Evolutionary conservation across 2,329 filamentous ascomycete genomes (phyloP).

Genomic region (Fusarium sp.): DNA sequence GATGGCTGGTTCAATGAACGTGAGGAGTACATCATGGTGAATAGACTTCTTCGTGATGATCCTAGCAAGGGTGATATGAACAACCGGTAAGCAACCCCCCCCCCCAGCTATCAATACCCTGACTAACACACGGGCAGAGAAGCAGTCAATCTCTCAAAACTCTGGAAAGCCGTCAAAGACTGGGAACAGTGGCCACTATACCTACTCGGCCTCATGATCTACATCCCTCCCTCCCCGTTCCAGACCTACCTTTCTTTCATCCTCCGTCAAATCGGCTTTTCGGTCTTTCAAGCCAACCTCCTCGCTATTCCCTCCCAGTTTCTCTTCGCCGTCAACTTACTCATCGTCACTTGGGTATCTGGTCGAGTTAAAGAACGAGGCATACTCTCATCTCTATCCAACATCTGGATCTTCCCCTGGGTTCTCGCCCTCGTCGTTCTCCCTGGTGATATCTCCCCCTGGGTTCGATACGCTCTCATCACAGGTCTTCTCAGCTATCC

Average conservation of each 20-base stretch:
- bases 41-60: conserved; percentile 69
- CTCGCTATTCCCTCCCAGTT: conserved; percentile 59
- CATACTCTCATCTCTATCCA: conserved; percentile 57
- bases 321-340: conserved; percentile 58
- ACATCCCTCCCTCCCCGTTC: conserved; percentile 57
- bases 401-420: conserved; percentile 63
- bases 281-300: conserved; percentile 59
- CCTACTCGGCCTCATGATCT: conserved; percentile 61
- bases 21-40: conserved; percentile 72
- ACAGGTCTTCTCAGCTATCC: conserved; percentile 58
- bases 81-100: conserved; percentile 54
- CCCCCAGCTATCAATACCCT: accelerated
- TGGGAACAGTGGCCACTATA: conserved; percentile 67
- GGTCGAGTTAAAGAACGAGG: conserved; percentile 58
- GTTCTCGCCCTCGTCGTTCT: conserved; percentile 57
- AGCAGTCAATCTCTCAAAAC: conserved; percentile 45
- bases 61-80: conserved; percentile 71
- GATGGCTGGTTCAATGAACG: conserved; percentile 71
- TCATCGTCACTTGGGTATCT: conserved; percentile 59
- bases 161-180: conserved; percentile 66
- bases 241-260: conserved; percentile 59
- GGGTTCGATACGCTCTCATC: conserved; percentile 56
- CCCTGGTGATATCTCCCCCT: conserved; percentile 51
- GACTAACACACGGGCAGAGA: conserved; percentile 49
- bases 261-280: conserved; percentile 56